Conservation (phyloP, 2,329 filamentous ascomycete genomes). For the Laburnicola sp. region DNA sequence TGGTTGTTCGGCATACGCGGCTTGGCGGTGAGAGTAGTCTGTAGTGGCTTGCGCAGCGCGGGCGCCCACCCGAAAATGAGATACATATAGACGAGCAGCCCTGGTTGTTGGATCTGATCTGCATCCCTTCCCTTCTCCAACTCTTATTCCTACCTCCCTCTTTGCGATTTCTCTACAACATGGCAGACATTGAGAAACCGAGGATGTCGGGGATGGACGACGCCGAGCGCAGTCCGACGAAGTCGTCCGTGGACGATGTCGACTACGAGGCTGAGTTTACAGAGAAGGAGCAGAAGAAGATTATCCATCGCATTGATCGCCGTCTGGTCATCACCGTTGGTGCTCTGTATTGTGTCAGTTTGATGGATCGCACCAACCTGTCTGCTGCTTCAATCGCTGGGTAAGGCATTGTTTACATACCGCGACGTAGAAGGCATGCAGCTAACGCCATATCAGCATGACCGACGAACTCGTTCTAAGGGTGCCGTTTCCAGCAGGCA, state of each 20-base stretch:
- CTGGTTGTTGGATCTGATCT: conserved; percentile 7
- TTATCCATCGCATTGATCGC: conserved; percentile 70
- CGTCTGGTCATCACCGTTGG: conserved; percentile 54
- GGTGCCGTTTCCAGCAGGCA: conserved; percentile 9
- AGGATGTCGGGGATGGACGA: conserved; percentile 28
- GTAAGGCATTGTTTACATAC: conserved; percentile 35
- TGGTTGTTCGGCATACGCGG: neutral
- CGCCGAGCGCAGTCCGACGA: conserved; percentile 16
- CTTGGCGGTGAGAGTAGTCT: neutral
- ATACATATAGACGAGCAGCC: conserved; percentile 15
- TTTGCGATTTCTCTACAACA: conserved; percentile 2
- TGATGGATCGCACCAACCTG: conserved; percentile 81
- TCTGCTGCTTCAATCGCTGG: conserved; percentile 73
- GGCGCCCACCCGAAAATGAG: neutral
- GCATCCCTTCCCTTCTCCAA: conserved; percentile 6
- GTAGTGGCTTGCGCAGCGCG: neutral
- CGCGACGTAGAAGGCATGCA: neutral
- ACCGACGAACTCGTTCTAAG: conserved; percentile 40
- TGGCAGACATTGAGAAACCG: conserved; percentile 31
- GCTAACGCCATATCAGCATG: conserved; percentile 45
- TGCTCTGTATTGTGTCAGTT: conserved; percentile 70
- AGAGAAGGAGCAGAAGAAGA: conserved; percentile 64
- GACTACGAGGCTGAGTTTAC: conserved; percentile 53
- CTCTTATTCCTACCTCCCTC: conserved; percentile 6
- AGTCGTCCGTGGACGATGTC: conserved; percentile 22